Percentiles rank a stretch among this genome's conserved stretches.
Conservation (phyloP, 2,329 filamentous ascomycete genomes). For the Huntiella omanensis region DNA sequence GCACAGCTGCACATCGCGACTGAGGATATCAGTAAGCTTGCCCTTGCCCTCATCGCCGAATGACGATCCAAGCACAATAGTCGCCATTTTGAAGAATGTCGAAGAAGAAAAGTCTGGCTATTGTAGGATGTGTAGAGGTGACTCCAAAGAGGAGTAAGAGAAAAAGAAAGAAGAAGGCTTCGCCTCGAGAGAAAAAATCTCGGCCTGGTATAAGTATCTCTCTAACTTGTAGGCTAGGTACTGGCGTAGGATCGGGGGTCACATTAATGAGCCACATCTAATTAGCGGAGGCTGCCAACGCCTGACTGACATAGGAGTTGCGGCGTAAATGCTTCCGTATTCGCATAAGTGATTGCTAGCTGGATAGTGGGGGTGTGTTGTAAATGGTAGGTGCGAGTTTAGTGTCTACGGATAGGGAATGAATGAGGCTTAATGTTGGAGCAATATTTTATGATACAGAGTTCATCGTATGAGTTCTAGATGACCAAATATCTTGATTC, state of each 20-base stretch:
- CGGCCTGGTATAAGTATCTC: slow-evolving; percentile 4
- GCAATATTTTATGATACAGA: no score
- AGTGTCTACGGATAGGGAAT: no score
- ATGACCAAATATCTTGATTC: no score
- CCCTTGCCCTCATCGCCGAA: slow-evolving; percentile 12
- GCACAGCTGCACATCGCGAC: slow-evolving; percentile 12
- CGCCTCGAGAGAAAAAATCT: slow-evolving; percentile 3
- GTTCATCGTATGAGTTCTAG: no score
- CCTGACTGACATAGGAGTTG: background rate
- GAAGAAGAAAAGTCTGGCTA: slow-evolving; percentile 10
- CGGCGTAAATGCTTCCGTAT: background rate
- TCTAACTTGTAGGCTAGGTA: slow-evolving; percentile 1
- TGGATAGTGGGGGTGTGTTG: no score
- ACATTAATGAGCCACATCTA: background rate
- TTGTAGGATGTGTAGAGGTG: slow-evolving; percentile 9
- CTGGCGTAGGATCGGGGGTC: slow-evolving; percentile 1
- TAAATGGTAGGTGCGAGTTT: no score
- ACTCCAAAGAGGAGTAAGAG: slow-evolving; percentile 11
- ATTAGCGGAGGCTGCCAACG: background rate
- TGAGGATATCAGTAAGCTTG: slow-evolving; percentile 11
- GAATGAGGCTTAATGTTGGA: no score
- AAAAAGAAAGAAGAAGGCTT: slow-evolving; percentile 9
- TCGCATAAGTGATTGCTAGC: no score
- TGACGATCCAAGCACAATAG: slow-evolving; percentile 12
- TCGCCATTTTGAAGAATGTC: slow-evolving; percentile 11